A percentile compares a stretch with the other conserved stretches of the same genome.
These are phyloP conservation scores for Cadophora luteo-olivacea DNA, from an alignment of 2,329 filamentous ascomycete species.

Conservation along the genomic window DNA sequence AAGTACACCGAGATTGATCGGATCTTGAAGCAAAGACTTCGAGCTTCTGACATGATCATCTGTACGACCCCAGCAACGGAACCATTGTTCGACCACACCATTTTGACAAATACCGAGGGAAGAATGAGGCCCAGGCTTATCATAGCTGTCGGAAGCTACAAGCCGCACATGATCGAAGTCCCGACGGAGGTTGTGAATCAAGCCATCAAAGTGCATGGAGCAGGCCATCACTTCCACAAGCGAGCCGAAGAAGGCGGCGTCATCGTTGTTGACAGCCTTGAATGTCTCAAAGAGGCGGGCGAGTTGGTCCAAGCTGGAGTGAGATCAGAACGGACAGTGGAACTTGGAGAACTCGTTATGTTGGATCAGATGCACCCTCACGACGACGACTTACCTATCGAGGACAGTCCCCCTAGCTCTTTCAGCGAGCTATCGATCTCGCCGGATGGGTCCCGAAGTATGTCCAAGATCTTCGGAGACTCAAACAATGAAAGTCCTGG, in stretches of 20 bases:
- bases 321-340: slow-evolving; percentile 77
- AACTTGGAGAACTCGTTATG: slow-evolving; percentile 82
- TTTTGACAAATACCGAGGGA: slow-evolving; percentile 75
- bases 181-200: slow-evolving; percentile 77
- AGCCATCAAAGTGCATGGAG: slow-evolving; percentile 59
- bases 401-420: slow-evolving; percentile 24
- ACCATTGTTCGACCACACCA: slow-evolving; percentile 76
- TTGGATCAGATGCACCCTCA: slow-evolving; percentile 48
- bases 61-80: slow-evolving; percentile 81
- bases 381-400: slow-evolving; percentile 31
- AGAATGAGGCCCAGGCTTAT: slow-evolving; percentile 74
- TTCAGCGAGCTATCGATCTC: slow-evolving; percentile 14
- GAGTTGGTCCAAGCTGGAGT: slow-evolving; percentile 84
- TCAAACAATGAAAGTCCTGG: slow-evolving; percentile 15
- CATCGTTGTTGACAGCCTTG: slow-evolving; percentile 77
- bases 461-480: slow-evolving; percentile 28
- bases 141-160: slow-evolving; percentile 73
- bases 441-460: slow-evolving; percentile 23
- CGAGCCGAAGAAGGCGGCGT: slow-evolving; percentile 68
- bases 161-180: slow-evolving; percentile 80
- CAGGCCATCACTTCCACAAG: slow-evolving; percentile 68
- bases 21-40: slow-evolving; percentile 73
- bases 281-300: slow-evolving; percentile 81
- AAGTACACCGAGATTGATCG: slow-evolving; percentile 72
- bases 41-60: slow-evolving; percentile 81